Base-by-base conservation (phyloP, 805 yeast genomes). In the Ascoidea rubescens region DNA sequence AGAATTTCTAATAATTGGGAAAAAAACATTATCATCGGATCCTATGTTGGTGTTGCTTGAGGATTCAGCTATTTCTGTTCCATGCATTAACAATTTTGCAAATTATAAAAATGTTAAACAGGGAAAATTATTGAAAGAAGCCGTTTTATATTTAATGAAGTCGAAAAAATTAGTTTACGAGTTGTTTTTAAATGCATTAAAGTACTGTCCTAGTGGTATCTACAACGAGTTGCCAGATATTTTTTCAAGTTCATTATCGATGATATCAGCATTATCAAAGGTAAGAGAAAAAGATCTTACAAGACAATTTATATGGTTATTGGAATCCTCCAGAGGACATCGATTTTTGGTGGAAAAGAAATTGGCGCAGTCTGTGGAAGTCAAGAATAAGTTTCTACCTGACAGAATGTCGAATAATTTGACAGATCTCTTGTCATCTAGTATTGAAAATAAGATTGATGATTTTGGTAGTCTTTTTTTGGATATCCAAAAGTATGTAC, bases 41-140 rank as follows among this genome's bases (percentile, higher is more conserved):
- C 81, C 84, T 0, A 70, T 74, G 37, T 69, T 73, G 48, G 71
- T 75, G 4, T 70, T 72, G 5, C 56, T 77, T 47, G 73, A 68
- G 49, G 82, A 78, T 44, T 74, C 81, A 0, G 78, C 75, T 0
- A 60, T 75, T 51, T 70, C 77, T 0, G 60, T 73, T 7, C 79
- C 80, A 0, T 66, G 74, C 2, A 59, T 58, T 46, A 33, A 57
- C 57, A 45, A 52, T 60, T 10, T 8, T 37, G 43, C 14, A 14
- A 37, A 37, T 46, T 43, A 16, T 44, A 17, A 31, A 52, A 48
- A 50, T 51, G 5, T 53, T 50, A 32, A 48, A 17, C 14, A 45
- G 31, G 16, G 31, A 28, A 16, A 30, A 7, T 16, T 30, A 37
- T 10, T n/a, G 31, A 8, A 48, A 8, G 4, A 17, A 32, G 28